A percentile compares a stretch with the other conserved stretches of the same genome.
Evolutionary conservation across 345 rosid genomes (phyloP).

Genomic region (Carallia pectinifolia): DNA sequence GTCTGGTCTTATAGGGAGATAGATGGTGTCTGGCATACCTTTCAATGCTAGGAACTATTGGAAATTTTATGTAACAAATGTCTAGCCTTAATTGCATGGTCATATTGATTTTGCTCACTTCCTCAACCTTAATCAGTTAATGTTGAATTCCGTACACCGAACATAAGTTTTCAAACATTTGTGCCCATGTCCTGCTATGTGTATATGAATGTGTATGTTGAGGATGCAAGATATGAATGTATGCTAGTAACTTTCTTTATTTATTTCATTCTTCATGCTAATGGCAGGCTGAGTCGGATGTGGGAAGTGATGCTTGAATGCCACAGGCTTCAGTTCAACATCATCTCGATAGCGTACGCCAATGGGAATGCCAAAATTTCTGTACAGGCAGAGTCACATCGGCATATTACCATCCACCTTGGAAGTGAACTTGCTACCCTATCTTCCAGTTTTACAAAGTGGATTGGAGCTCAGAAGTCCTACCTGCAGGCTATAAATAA

Average conservation of each 20-base stretch:
- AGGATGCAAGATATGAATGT: neutral
- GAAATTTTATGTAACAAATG: too few species aligned
- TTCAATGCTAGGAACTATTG: too few species aligned
- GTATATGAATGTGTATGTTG: neutral
- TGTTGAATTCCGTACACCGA: too few species aligned
- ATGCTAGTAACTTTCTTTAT: neutral
- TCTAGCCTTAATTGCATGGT: too few species aligned
- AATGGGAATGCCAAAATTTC: constrained; percentile 43
- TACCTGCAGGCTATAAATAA: constrained; percentile 59
- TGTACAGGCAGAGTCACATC: constrained; percentile 58
- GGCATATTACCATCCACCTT: constrained; percentile 61
- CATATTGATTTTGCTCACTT: too few species aligned
- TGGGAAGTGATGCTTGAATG: constrained; percentile 94
- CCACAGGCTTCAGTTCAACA: constrained; percentile 67
- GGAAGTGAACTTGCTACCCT: constrained; percentile 58
- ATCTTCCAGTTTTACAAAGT: constrained; percentile 67
- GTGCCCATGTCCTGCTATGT: neutral
- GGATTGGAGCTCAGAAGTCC: constrained; percentile 70
- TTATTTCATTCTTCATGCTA: constrained; percentile 2
- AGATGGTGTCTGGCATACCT: too few species aligned
- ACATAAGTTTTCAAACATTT: too few species aligned
- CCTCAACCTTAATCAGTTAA: too few species aligned
- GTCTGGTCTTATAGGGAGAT: too few species aligned
- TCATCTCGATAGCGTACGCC: constrained; percentile 52
- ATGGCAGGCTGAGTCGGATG: constrained; percentile 81